Percentiles rank a stretch among this genome's conserved stretches.
Evolutionary conservation across 2,329 filamentous ascomycete species (phyloP).

Genomic region (Zasmidium angulare): DNA sequence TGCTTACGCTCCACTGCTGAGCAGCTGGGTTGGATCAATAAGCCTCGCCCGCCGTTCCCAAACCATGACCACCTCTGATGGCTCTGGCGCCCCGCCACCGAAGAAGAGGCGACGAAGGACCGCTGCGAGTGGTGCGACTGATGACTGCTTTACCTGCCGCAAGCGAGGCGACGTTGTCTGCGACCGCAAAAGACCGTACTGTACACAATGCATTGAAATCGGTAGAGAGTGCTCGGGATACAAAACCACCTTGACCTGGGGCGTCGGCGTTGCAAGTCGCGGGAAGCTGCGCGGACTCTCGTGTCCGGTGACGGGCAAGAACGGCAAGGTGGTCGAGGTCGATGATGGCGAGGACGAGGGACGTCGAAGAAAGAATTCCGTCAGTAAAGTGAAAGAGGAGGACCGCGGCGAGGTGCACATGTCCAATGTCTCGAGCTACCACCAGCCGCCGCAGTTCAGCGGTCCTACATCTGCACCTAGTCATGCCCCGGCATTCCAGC

Average conservation of each 20-base stretch:
- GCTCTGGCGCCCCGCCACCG: slow-evolving; percentile 27
- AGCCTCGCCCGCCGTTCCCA: neutral
- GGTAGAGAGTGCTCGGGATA: slow-evolving; percentile 94
- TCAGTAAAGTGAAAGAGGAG: slow-evolving; percentile 11
- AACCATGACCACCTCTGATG: slow-evolving; percentile 14
- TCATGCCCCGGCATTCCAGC: slow-evolving; percentile 14
- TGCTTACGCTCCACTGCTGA: neutral
- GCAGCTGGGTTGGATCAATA: neutral
- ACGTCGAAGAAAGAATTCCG: slow-evolving; percentile 28
- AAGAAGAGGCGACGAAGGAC: slow-evolving; percentile 80
- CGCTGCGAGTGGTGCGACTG: slow-evolving; percentile 81
- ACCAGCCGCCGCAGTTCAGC: slow-evolving; percentile 3
- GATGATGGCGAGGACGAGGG: slow-evolving; percentile 7
- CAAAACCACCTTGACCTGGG: slow-evolving; percentile 96
- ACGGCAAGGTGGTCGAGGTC: neutral
- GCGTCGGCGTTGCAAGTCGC: slow-evolving; percentile 89
- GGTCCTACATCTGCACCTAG: slow-evolving; percentile 15
- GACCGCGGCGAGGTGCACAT: neutral
- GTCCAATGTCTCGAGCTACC: slow-evolving; percentile 4
- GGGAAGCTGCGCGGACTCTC: slow-evolving; percentile 91
- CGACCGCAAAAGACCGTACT: slow-evolving; percentile 89
- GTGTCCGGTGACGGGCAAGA: slow-evolving; percentile 59
- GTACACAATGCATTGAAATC: slow-evolving; percentile 87
- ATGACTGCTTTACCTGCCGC: slow-evolving; percentile 92
- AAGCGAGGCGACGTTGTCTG: slow-evolving; percentile 76